These are phyloP conservation scores for Eucalyptus decipiens DNA, from an alignment of 345 rosid genomes.

Conservation along the genomic window DNA sequence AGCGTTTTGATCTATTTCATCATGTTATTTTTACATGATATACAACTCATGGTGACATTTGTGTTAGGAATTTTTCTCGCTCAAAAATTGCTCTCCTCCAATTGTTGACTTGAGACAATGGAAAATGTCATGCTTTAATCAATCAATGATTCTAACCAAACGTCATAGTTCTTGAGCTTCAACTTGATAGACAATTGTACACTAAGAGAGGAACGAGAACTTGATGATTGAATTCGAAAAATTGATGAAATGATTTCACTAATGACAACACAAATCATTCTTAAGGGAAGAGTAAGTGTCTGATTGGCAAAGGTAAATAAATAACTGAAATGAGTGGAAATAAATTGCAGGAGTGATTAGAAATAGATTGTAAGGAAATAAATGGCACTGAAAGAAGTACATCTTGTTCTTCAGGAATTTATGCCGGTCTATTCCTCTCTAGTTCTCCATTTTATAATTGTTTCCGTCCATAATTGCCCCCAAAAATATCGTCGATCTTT, in stretches of 20 bases:
- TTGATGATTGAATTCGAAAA: too few species aligned
- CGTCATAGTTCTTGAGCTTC: neutral
- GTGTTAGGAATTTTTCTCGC: neutral
- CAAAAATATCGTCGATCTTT: neutral
- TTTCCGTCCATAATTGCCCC: neutral
- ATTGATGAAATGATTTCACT: neutral
- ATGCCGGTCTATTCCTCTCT: neutral
- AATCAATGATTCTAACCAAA: neutral
- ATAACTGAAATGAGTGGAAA: neutral
- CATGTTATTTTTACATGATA: neutral
- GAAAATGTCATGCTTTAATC: neutral
- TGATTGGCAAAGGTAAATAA: neutral
- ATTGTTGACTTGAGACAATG: neutral
- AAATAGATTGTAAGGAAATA: neutral
- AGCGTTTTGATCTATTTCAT: neutral
- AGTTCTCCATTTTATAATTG: neutral
- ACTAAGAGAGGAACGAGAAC: neutral
- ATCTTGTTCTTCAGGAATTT: neutral
- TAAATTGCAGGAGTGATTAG: neutral
- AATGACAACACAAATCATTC: neutral
- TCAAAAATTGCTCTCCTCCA: neutral
- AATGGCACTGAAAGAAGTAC: neutral
- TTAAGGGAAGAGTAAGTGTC: neutral
- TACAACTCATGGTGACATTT: neutral
- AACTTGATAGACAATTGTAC: neutral